Evolutionary conservation across 371 early-diverging fungal genomes (phyloP).

Genomic region (Circinella minor): DNA sequence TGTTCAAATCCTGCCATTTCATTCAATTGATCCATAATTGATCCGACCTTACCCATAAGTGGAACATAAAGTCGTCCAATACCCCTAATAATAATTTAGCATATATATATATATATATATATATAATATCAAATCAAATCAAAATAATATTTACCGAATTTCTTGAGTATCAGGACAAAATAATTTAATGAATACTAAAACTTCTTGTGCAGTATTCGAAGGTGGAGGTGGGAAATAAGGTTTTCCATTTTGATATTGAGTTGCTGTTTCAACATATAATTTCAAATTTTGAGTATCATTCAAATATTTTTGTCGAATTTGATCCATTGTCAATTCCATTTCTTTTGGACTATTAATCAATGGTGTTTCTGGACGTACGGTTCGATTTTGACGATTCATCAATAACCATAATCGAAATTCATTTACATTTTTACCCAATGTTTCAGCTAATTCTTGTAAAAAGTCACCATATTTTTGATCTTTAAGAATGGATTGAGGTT

Average conservation of each 20-base stretch:
- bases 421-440: conserved; percentile 45
- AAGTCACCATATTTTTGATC: conserved; percentile 43
- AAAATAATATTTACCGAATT: conserved; percentile 21
- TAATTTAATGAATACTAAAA: conserved; percentile 32
- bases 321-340: conserved; percentile 26
- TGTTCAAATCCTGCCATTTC: conserved; percentile 60
- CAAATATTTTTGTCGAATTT: conserved; percentile 22
- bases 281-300: conserved; percentile 16
- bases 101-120: conserved; percentile 18
- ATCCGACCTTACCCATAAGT: conserved; percentile 56
- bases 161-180: conserved; percentile 26
- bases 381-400: conserved; percentile 89
- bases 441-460: conserved; percentile 25
- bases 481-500: conserved; percentile 26
- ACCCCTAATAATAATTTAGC: conserved; percentile 2
- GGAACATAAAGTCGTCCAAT: conserved; percentile 53
- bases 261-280: conserved; percentile 28
- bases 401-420: conserved; percentile 87
- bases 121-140: neutral
- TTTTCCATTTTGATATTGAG: conserved; percentile 16
- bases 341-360: conserved; percentile 12
- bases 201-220: conserved; percentile 3
- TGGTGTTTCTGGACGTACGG: conserved; percentile 79
- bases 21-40: conserved; percentile 62
- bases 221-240: conserved; percentile 26